Percentiles rank a stretch among this genome's conserved stretches.
These are phyloP conservation scores for Solanum ahanhuiri DNA, from an alignment of 257 asterid genomes.

Conservation along the genomic window DNA sequence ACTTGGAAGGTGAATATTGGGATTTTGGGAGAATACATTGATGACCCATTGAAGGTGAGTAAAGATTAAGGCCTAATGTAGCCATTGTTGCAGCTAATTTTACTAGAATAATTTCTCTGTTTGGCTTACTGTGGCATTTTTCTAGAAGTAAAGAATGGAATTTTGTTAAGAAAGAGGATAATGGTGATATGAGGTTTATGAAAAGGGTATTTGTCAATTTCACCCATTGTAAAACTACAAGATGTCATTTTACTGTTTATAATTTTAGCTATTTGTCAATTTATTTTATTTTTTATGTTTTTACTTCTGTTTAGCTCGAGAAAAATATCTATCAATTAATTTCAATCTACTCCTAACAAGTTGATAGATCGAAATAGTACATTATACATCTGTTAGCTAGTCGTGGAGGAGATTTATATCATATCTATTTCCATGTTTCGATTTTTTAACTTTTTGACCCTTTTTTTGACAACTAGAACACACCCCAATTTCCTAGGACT, in stretches of 20 bases:
- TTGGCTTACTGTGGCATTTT: not conserved
- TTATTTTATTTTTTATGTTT: not conserved
- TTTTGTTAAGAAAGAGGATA: not conserved
- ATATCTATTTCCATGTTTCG: too few species aligned
- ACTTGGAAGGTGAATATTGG: constrained; percentile 1
- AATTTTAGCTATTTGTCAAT: not conserved
- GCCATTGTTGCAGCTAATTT: not conserved
- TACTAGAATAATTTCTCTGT: not conserved
- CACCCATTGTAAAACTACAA: not conserved
- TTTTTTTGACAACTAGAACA: too few species aligned
- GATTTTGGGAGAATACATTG: not conserved
- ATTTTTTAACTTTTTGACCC: too few species aligned
- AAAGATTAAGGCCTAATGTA: not conserved
- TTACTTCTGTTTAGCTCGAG: not conserved
- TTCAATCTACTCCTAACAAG: not conserved
- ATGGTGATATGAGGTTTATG: not conserved
- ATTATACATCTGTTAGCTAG: too few species aligned
- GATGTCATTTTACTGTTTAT: not conserved
- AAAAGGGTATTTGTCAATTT: not conserved
- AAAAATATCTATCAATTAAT: too few species aligned
- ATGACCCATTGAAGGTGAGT: constrained; percentile 1
- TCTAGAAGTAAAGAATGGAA: not conserved
- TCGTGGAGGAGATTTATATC: too few species aligned
- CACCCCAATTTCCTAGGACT: too few species aligned
- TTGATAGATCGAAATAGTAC: not conserved